These are phyloP conservation scores for Nectriaceae sp. DNA, from an alignment of 2,329 filamentous ascomycete genomes.

Conservation along the genomic window DNA sequence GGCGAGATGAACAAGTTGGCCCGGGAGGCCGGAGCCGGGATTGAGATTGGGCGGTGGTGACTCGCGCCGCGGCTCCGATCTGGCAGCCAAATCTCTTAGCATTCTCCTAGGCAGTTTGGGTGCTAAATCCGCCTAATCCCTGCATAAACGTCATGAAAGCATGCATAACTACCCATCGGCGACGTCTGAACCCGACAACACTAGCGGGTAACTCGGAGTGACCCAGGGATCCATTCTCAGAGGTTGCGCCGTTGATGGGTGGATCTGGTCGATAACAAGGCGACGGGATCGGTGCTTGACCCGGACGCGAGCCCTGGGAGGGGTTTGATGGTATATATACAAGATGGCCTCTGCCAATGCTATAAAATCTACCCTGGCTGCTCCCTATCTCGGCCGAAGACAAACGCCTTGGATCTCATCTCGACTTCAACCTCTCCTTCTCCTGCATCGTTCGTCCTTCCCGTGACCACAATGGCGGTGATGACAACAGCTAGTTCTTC, in stretches of 20 bases:
- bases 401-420: neutral
- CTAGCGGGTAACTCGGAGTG: neutral
- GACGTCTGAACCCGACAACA: neutral
- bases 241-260: neutral
- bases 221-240: neutral
- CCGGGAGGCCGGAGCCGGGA: slow-evolving; percentile 5
- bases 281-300: neutral
- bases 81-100: slow-evolving; percentile 11
- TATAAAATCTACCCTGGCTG: neutral
- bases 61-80: slow-evolving; percentile 12
- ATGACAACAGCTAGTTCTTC: slow-evolving; percentile 22
- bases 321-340: neutral
- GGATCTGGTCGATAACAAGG: neutral
- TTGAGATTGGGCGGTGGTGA: slow-evolving; percentile 6
- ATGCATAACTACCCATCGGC: slow-evolving; percentile 1
- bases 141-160: slow-evolving; percentile 4
- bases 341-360: neutral
- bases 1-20: slow-evolving; percentile 15
- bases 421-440: slow-evolving; percentile 1
- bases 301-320: neutral
- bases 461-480: slow-evolving; percentile 14
- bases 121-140: neutral
- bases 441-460: neutral
- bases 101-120: neutral
- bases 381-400: slow-evolving; percentile 1